Evolutionary conservation across 345 rosid genomes (phyloP), one percentile per base, ranked within the genome.

Genomic region (Citrus mangshanensis): DNA sequence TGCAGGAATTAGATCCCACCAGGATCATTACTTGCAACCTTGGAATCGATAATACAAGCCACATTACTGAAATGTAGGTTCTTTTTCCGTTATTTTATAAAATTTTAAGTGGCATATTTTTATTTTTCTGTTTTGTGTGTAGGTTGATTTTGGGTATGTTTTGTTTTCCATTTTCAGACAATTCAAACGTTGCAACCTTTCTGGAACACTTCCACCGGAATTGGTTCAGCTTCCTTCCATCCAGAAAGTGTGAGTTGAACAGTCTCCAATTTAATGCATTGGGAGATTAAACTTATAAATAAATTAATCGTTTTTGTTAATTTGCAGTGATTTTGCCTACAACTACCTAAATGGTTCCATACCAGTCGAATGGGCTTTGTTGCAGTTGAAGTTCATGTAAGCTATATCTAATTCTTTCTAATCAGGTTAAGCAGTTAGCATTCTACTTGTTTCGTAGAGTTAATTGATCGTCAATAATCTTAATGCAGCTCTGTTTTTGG

Each of bases 311-410:
- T 9, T 22, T 16, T 54, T 54, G 22, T 54, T 18, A 71, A 78
- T 66, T 66, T 81, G 85, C 78, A 91, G 97, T 77, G 93, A 91
- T 84, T 81, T 90, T 69, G 87, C 92, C 37, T 88, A 77, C 77
- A 89, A 90, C 82, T 89, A 82, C 67, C 85, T 92, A 19, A 78
- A 32, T 74, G 97, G 93, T 35, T 80, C 91, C 21, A 82, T 92
- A 25, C 93, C 94, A 72, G 71, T 38, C 63, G 87, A 87, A 84
- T 92, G 94, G 94, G 88, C 86, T 16, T 80, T 88, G 25, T 7
- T 86, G 79, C 84, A 72, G 42, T 78, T 90, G 58, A 88, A 77
- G 61, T 84, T 22, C 64, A 86, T 92, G 94, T 89, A 75, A 86
- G 93, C 72, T 58, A 14, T 35, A 68, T 73, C 81, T 72, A 3